Evolutionary conservation across 768 basidiomycete species (phyloP), one percentile per base, ranked within the genome.

Genomic region (Termitomyces sp.): DNA sequence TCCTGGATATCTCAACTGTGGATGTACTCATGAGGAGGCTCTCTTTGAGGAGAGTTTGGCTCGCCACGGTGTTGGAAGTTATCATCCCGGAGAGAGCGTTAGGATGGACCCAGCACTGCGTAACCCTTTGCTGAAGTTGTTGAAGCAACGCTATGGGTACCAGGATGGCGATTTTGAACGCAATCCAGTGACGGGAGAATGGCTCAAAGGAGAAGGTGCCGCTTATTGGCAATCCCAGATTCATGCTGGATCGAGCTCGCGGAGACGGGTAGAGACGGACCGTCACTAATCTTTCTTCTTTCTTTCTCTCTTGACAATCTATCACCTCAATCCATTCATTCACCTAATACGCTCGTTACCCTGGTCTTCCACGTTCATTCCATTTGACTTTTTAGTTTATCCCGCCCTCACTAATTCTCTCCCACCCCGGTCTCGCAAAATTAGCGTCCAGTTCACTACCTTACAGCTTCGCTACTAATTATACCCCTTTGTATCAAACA

Each of bases 101-200:
- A 86, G 91, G 65, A 93, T 94, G 90, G 91, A 94, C 65, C 91
- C 91, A 10, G 90, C 87, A 35, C 74, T 94, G 57, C 82, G 91
- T 40, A 92, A 92, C 59, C 89, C 90, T 29, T 79, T 93, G 44
- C 77, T 93, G 59, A 82, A 77, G 70, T 74, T 94, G 32, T 74
- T 94, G 32, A 77, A 91, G 68, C 66, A 80, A 61, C 81, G 90
- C 40, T 94, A 90, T 65, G 81, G 80, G 27, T 94, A 94, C 71
- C 81, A 81, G 54, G 91, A 94, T 69, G 91, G 91, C 1, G 91
- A 94, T 66, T 94, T 94, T 63, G 92, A 94, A 63, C 81, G 86
- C 47, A 81, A 90, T 61, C 71, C 84, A 0, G 57, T 68, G 41
- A 82, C 84, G 0, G 86, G 86, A 12, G 77, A 80, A 34, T 94